Evolutionary conservation across 2,329 filamentous ascomycete species (phyloP).

Genomic region (Aspergillus oerlinghausenensis): DNA sequence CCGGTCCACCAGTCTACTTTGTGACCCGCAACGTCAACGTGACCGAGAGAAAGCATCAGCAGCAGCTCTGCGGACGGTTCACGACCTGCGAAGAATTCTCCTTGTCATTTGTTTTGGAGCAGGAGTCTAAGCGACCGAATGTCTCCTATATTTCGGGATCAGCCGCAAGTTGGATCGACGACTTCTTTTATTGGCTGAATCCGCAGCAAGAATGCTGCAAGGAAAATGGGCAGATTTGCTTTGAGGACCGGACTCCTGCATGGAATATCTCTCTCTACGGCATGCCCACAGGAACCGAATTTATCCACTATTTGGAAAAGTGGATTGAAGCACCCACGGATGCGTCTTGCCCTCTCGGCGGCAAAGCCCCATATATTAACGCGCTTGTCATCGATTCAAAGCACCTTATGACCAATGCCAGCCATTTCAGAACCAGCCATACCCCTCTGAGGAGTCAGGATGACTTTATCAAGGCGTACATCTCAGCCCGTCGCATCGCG

Average conservation of each 20-base stretch:
- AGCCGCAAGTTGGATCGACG: constrained; percentile 92
- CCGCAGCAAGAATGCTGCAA: constrained; percentile 75
- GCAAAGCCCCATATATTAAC: constrained; percentile 79
- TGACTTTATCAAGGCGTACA: constrained; percentile 90
- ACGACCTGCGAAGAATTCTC: constrained; percentile 81
- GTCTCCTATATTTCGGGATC: constrained; percentile 84
- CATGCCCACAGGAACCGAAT: constrained; percentile 92
- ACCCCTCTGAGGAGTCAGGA: constrained; percentile 79
- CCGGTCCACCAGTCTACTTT: constrained; percentile 93
- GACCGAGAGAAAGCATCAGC: constrained; percentile 70
- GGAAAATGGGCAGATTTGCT: constrained; percentile 69
- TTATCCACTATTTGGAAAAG: constrained; percentile 75
- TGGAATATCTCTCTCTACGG: constrained; percentile 89
- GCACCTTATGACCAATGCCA: constrained; percentile 66
- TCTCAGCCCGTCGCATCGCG: constrained; percentile 82
- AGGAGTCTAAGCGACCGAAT: constrained; percentile 84
- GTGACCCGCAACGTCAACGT: constrained; percentile 78
- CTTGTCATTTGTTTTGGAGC: constrained; percentile 83
- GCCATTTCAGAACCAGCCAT: constrained; percentile 88
- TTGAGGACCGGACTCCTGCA: constrained; percentile 66
- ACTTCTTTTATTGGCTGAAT: constrained; percentile 96
- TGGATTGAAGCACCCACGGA: constrained; percentile 79
- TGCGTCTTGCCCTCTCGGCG: constrained; percentile 80
- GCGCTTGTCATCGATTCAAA: constrained; percentile 74
- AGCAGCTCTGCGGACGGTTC: constrained; percentile 84